Percentiles rank a stretch among this genome's conserved stretches.
Conservation (phyloP, 2,329 filamentous ascomycete species). For the Lomentospora prolificans region DNA sequence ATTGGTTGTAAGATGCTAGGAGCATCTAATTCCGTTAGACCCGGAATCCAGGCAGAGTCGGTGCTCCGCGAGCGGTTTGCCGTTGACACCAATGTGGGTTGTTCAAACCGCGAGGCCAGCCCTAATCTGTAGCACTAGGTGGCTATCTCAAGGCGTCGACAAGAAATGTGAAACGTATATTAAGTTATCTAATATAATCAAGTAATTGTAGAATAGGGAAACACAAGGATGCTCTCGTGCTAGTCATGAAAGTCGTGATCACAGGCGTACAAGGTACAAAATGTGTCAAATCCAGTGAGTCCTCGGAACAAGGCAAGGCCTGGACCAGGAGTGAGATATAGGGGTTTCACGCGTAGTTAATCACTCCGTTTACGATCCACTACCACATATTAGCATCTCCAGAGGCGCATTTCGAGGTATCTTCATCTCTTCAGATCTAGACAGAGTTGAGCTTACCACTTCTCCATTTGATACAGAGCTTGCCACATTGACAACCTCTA, state of each 20-base stretch:
- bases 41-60: too few relatives aligned
- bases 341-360: conserved; percentile 29
- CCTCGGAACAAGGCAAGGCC: too few relatives aligned
- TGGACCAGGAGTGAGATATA: neutral
- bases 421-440: too few relatives aligned
- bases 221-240: neutral
- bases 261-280: neutral
- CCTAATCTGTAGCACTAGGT: neutral
- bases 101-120: too few relatives aligned
- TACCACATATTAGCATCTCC: conserved; percentile 13
- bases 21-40: too few relatives aligned
- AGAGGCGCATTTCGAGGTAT: too few relatives aligned
- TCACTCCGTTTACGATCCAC: conserved; percentile 56
- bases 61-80: too few relatives aligned
- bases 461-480: conserved; percentile 80
- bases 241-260: neutral
- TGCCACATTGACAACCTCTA: conserved; percentile 67
- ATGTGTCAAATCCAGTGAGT: neutral
- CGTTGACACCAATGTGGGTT: too few relatives aligned
- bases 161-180: neutral
- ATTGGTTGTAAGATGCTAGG: too few relatives aligned
- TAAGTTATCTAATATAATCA: neutral
- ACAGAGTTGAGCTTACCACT: conserved; percentile 48
- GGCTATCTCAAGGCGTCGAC: neutral
- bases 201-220: neutral